Evolutionary conservation across 2,329 filamentous ascomycete genomes (phyloP), one percentile per base, ranked within the genome.

Genomic region (Aureobasidium mangrovei): DNA sequence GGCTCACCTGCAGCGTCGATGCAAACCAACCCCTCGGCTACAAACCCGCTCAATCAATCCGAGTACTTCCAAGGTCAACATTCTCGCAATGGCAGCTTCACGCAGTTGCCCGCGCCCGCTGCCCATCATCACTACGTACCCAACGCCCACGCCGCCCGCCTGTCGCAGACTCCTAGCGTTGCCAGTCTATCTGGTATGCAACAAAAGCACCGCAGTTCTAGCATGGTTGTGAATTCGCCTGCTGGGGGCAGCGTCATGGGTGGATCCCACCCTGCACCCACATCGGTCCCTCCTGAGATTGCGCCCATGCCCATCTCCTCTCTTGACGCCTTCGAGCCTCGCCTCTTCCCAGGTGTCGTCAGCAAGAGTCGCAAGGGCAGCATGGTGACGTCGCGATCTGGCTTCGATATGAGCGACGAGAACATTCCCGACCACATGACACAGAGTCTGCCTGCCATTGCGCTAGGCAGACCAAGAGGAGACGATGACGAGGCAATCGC

Each of bases 311-410:
- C 54, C 27, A 39, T 56, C 28, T 52, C 57, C 33, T 57, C 58
- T 3, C 56, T 59, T 28, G 54, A 46, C 12, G 46, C 57, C 32
- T 53, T 56, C n/a, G 85, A 88, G 66, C 86, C 85, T 8, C 78
- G 76, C 58, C 81, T 88, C 58, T 86, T 88, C 60, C 86, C 86
- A 0, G 86, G 86, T 0, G 77, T 90, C 32, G 77, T 89, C 8
- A 73, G 71, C 49, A 69, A 72, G 24, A 65, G 69, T 35, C 64
- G 72, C 24, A 65, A 70, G 40, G 67, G 67, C 44, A 65, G 63
- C 53, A 53, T 58, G 41, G 53, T 52, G 26, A 55, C 41, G 36
- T 41, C 12, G 24, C 18, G 53, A 28, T 46, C 42, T 47, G 52
- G 28, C n/a, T n/a, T 44, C 18, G 49, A 43, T 26, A 31, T 53